Evolutionary conservation across 148 eudicot species (phyloP).

Genomic region (Spergularia bocconei): DNA sequence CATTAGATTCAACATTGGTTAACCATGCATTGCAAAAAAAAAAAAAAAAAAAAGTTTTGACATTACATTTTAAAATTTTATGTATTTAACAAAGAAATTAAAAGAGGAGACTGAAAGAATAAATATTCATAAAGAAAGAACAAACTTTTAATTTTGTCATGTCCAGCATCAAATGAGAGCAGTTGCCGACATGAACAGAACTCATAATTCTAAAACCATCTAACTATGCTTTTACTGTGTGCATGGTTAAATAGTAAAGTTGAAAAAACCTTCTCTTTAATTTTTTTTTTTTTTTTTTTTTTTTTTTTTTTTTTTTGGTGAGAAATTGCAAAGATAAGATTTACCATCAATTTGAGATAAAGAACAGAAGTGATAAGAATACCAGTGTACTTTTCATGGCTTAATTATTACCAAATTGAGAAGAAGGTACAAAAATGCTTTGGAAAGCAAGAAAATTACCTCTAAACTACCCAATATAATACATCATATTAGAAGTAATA

Average conservation of each 20-base stretch:
- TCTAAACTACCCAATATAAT: not conserved
- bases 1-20: no score
- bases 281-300: no score
- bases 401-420: slow-evolving; percentile 1
- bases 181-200: slow-evolving; percentile 12
- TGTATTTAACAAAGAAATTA: not conserved
- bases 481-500: slow-evolving; percentile 4
- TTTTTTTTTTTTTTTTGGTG: no score
- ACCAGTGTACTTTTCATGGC: not conserved
- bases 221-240: not conserved
- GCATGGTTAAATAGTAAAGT: slow-evolving; percentile 1
- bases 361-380: not conserved
- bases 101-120: not conserved
- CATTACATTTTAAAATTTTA: no score
- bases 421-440: not conserved
- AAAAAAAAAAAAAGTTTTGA: no score
- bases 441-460: slow-evolving; percentile 18
- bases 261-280: not conserved
- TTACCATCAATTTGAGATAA: not conserved
- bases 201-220: not conserved
- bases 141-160: not conserved
- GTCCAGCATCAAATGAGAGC: slow-evolving; percentile 4
- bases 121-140: slow-evolving; percentile 5
- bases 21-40: no score
- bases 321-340: no score